A percentile compares a stretch with the other conserved stretches of the same genome.
phyloP scores from a whole-genome alignment of 768 basidiomycete species.

The Nidularia sp. region DNA sequence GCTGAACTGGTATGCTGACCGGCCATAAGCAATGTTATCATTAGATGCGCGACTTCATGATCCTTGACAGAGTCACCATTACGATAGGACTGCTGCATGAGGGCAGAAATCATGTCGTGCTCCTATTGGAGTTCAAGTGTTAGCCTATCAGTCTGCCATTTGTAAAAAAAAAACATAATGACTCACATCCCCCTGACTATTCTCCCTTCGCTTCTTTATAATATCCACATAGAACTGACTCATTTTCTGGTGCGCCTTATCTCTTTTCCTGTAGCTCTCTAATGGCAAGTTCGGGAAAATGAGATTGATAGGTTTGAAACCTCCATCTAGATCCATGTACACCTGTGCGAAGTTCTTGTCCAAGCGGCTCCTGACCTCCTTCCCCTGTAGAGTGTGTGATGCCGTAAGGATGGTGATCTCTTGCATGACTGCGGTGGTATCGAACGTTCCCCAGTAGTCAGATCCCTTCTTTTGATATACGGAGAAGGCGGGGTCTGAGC shows the following conservation, averaged over 20 bases:
- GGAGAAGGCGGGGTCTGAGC: conserved; percentile 58
- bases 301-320: conserved; percentile 95
- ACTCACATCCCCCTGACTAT: conserved; percentile 39
- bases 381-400: conserved; percentile 88
- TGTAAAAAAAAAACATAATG: background rate
- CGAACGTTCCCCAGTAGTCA: conserved; percentile 78
- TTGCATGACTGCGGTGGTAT: conserved; percentile 65
- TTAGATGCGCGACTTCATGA: conserved; percentile 93
- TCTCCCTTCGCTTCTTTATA: conserved; percentile 65
- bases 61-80: conserved; percentile 75
- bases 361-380: conserved; percentile 75
- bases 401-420: conserved; percentile 97
- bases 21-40: conserved; percentile 99
- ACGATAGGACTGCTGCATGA: conserved; percentile 82
- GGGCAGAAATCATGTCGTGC: conserved; percentile 89
- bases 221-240: conserved; percentile 90
- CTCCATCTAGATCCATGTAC: conserved; percentile 89
- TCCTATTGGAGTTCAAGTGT: conserved; percentile 40
- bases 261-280: conserved; percentile 84
- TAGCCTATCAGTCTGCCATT: conserved; percentile 2
- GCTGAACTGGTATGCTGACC: conserved; percentile 98
- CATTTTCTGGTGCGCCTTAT: conserved; percentile 90
- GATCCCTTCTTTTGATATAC: conserved; percentile 60
- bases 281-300: conserved; percentile 92
- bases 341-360: conserved; percentile 83